phyloP scores from a whole-genome alignment of 345 rosid species.

The Citrus inodora region DNA sequence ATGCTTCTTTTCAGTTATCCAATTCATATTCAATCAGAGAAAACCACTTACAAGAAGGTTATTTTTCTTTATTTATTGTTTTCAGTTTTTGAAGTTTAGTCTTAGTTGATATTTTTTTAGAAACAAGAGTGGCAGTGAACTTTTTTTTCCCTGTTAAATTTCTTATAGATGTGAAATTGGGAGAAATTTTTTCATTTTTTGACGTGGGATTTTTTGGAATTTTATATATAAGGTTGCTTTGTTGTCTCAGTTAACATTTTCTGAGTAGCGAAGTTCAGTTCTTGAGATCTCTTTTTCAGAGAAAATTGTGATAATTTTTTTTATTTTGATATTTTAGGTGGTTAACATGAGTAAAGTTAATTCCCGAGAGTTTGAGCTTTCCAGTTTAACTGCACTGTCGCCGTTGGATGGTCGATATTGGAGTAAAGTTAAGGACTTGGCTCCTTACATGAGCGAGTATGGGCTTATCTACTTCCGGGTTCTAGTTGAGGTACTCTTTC shows the following conservation, averaged over 20 bases:
- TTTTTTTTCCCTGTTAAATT: background rate
- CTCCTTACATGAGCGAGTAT: slow-evolving; percentile 84
- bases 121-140: background rate
- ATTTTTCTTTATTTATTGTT: background rate
- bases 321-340: slow-evolving; percentile 24
- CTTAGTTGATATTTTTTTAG: background rate
- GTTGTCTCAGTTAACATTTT: background rate
- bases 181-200: background rate
- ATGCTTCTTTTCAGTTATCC: slow-evolving; percentile 25
- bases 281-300: background rate
- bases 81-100: slow-evolving; percentile 3
- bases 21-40: slow-evolving; percentile 10
- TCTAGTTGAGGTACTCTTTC: slow-evolving; percentile 67
- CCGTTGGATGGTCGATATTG: slow-evolving; percentile 96
- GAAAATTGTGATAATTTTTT: background rate
- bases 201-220: background rate
- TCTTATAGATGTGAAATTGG: background rate
- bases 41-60: slow-evolving; percentile 34
- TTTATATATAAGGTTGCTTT: background rate
- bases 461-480: slow-evolving; percentile 77
- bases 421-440: slow-evolving; percentile 78
- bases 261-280: background rate
- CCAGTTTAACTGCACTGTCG: slow-evolving; percentile 75
- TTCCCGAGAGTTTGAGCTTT: slow-evolving; percentile 51
- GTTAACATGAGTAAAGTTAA: slow-evolving; percentile 36